Conservation (phyloP, 129 eudicot genomes). For the Pittosporum tobira region DNA sequence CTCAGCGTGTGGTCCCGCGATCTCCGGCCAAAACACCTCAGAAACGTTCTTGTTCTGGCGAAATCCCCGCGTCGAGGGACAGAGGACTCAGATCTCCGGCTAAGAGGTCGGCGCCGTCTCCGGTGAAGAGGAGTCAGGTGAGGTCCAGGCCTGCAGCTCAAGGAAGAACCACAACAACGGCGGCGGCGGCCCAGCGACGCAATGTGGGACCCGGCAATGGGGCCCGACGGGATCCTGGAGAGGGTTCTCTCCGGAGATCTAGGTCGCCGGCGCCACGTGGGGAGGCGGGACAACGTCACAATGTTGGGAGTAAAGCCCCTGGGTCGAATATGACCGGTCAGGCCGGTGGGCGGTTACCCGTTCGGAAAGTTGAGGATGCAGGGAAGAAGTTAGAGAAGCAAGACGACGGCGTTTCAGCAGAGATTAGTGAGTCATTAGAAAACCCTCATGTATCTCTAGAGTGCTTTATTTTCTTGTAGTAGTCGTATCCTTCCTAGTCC, state of each 20-base stretch:
- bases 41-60: constrained; percentile 17
- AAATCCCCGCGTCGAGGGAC: constrained; percentile 10
- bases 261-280: constrained; percentile 53
- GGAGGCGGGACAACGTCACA: constrained; percentile 21
- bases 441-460: constrained; percentile 75
- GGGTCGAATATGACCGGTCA: constrained; percentile 10
- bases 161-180: too few relatives aligned
- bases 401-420: constrained; percentile 28
- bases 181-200: constrained; percentile 19
- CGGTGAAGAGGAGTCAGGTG: constrained; percentile 18
- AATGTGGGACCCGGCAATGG: constrained; percentile 15
- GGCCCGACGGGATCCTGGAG: constrained; percentile 26
- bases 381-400: constrained; percentile 6
- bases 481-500: neutral
- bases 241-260: constrained; percentile 27
- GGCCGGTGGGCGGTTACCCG: constrained; percentile 16
- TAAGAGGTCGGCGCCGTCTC: constrained; percentile 19
- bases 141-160: constrained; percentile 23
- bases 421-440: constrained; percentile 50
- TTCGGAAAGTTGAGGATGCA: constrained; percentile 7
- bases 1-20: constrained; percentile 28
- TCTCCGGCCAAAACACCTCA: constrained; percentile 19
- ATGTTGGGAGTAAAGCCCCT: constrained; percentile 14
- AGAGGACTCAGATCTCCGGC: constrained; percentile 24
- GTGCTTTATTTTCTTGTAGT: constrained; percentile 65